phyloP scores from a whole-genome alignment of 306 rosid genomes.

The Malus asiatica region DNA sequence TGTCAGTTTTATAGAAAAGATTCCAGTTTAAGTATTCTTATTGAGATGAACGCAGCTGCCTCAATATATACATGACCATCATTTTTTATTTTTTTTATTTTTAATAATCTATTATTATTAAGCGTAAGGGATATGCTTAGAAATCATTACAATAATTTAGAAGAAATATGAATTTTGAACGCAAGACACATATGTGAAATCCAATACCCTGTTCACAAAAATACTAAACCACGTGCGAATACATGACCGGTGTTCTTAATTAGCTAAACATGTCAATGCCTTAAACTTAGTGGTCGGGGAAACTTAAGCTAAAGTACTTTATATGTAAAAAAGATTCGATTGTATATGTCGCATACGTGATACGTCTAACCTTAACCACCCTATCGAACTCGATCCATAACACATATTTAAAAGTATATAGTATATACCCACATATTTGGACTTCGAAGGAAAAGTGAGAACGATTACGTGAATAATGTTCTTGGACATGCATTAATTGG shows the following conservation, averaged over 20 bases:
- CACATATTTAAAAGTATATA: neutral
- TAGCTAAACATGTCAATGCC: neutral
- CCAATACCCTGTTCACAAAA: too few species aligned
- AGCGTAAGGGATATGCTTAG: too few species aligned
- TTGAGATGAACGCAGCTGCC: too few species aligned
- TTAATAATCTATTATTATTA: too few species aligned
- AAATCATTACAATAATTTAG: too few species aligned
- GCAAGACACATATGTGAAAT: too few species aligned
- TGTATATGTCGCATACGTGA: neutral
- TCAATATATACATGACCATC: neutral
- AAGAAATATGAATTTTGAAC: too few species aligned
- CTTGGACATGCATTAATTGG: neutral
- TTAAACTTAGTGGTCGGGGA: neutral
- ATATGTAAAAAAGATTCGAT: neutral
- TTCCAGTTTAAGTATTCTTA: neutral
- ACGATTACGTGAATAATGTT: neutral
- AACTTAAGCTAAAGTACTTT: neutral
- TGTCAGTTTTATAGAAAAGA: neutral
- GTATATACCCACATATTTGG: neutral
- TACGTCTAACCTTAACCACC: neutral
- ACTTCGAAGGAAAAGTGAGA: neutral
- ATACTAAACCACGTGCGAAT: too few species aligned
- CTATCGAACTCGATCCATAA: neutral
- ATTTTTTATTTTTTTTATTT: too few species aligned
- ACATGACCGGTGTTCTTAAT: neutral